These are phyloP conservation scores for Geoglossum glabrum DNA, from an alignment of 495 filamentous ascomycete species.

Conservation along the genomic window DNA sequence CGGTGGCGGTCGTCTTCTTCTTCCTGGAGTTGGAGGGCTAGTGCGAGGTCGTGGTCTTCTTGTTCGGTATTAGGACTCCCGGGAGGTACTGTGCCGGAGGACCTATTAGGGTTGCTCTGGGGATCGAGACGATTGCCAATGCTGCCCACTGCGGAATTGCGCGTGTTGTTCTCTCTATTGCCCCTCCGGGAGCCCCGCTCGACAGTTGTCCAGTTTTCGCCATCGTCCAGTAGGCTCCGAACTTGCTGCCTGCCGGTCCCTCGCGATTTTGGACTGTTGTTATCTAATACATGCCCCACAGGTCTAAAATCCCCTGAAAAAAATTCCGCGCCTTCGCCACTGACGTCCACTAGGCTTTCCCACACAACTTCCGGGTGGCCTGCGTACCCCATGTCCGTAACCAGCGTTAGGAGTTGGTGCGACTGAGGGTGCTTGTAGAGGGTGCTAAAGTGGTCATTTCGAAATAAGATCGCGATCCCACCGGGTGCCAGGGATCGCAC, in stretches of 20 bases:
- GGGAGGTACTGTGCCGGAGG: not conserved
- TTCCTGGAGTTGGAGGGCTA: slow-evolving; percentile 66
- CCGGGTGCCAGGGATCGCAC: slow-evolving; percentile 43
- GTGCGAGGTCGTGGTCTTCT: slow-evolving; percentile 59
- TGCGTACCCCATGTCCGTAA: slow-evolving; percentile 84
- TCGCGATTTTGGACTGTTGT: slow-evolving; percentile 3
- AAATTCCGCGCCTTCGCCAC: slow-evolving; percentile 64
- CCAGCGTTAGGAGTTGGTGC: slow-evolving; percentile 49
- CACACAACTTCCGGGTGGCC: slow-evolving; percentile 83
- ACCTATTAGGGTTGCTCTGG: not conserved
- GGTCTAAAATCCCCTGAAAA: slow-evolving; percentile 78
- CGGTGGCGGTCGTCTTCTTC: slow-evolving; percentile 56
- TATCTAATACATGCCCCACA: slow-evolving; percentile 33
- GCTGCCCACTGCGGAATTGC: slow-evolving; percentile 1
- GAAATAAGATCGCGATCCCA: slow-evolving; percentile 70
- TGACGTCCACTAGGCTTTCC: slow-evolving; percentile 81
- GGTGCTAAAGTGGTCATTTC: slow-evolving; percentile 93
- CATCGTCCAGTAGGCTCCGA: slow-evolving; percentile 10
- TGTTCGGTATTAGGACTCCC: slow-evolving; percentile 26
- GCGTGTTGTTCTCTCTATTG: slow-evolving; percentile 7
- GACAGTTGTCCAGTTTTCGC: slow-evolving; percentile 31
- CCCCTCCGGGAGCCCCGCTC: slow-evolving; percentile 7
- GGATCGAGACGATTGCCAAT: slow-evolving; percentile 4
- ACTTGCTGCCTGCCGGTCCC: slow-evolving; percentile 2
- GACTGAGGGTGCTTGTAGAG: slow-evolving; percentile 65